Conservation (phyloP, 371 early-diverging fungal species). For the Globomyces sp. region DNA sequence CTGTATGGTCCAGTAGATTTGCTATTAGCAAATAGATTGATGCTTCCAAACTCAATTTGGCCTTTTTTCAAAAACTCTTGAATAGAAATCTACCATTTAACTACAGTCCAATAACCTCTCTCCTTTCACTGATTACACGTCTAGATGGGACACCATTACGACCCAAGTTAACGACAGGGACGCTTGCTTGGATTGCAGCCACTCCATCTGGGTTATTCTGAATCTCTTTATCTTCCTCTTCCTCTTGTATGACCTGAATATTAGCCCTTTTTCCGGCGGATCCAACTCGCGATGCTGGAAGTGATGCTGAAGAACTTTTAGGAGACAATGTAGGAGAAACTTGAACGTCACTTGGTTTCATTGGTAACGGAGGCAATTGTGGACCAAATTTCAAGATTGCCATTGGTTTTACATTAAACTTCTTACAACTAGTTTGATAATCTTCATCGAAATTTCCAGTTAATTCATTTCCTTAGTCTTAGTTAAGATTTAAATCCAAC, state of each 20-base stretch:
- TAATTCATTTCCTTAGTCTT: neutral
- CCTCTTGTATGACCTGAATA: too few relatives aligned
- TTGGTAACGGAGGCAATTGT: slow-evolving; percentile 27
- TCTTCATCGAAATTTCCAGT: slow-evolving; percentile 41
- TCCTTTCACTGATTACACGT: neutral
- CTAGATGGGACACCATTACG: slow-evolving; percentile 10
- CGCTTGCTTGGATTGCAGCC: too few relatives aligned
- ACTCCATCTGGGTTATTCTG: neutral
- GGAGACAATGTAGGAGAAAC: slow-evolving; percentile 2
- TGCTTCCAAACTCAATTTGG: slow-evolving; percentile 17
- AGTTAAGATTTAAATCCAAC: too few relatives aligned
- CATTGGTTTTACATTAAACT: slow-evolving; percentile 17
- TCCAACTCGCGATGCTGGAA: slow-evolving; percentile 16
- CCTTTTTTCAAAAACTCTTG: slow-evolving; percentile 18
- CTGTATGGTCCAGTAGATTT: slow-evolving; percentile 11
- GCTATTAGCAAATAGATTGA: slow-evolving; percentile 4
- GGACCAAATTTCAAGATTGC: slow-evolving; percentile 25
- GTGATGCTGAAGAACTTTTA: slow-evolving; percentile 3
- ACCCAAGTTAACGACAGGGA: neutral
- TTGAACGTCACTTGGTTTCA: slow-evolving; percentile 15
- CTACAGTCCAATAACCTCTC: neutral
- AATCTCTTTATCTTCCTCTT: neutral
- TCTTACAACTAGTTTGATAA: slow-evolving; percentile 38
- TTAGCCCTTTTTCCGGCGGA: neutral
- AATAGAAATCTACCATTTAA: neutral